Base-by-base conservation (phyloP, 2,329 filamentous ascomycete species). In the Phyllosticta capitalensis region DNA sequence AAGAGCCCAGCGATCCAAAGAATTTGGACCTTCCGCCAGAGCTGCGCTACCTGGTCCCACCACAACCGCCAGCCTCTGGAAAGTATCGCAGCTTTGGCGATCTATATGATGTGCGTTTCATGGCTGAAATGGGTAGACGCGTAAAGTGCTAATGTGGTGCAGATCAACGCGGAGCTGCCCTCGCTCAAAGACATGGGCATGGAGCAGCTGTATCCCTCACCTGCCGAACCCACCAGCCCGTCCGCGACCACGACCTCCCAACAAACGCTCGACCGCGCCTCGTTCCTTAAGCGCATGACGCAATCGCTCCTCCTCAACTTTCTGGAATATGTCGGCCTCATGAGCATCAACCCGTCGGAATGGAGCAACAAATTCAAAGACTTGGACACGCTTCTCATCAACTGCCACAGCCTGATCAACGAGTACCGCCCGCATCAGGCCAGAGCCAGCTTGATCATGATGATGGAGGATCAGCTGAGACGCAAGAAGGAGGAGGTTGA, bases 351-450 rank as follows among this genome's bases (percentile, higher is more conserved):
- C 52, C 88, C 90, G 0, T 64, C 63, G 3, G 67, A 87, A 70
- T 87, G 85, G 56, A 78, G 83, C 38, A 80, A 84, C 50, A 95
- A 95, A 70, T 80, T 92, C 52, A 79, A 84, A 52, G 88, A 97
- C 71, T 75, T 99, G 30, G 82, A 88, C 67, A 91, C 87, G 17
- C 76, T 97, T 26, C 87, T 95, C 63, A 86, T 92, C 72, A 97
- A 97, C 72, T 88, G 95, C 68, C 91, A 96, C 74, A 90, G 95
- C 68, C 81, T 96, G 58, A 84, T 97, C 64, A 99, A 99, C 72
- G 87, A 95, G 72, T 97, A 96, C 74, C 83, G 92, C 30, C 92
- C 92, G 9, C 92, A 96, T 71, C 92, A 97, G 75, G 91, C 92
- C 22, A 78, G 92, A 52, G 92, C 96, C 76, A 91, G 87, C 26